These are phyloP conservation scores for Camelina sativa DNA, from an alignment of 345 rosid species.

Conservation along the genomic window DNA sequence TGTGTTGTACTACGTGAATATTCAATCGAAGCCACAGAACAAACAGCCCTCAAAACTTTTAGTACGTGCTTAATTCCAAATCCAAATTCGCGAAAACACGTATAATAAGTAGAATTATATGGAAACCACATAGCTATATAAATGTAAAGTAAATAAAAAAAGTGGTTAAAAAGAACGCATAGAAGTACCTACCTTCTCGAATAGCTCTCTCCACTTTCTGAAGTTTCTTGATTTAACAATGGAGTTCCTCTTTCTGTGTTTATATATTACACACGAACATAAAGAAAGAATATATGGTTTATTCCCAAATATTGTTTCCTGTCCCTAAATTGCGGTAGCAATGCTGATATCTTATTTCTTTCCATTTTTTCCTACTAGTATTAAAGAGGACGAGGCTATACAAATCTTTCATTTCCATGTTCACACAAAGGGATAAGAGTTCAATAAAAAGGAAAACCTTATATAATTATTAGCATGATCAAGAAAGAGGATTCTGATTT, in stretches of 20 bases:
- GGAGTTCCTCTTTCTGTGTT: conserved; percentile 37
- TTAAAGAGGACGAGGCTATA: conserved; percentile 12
- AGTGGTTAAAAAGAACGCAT: background rate
- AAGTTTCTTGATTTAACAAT: conserved; percentile 43
- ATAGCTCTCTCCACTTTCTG: conserved; percentile 33
- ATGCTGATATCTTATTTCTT: conserved; percentile 16
- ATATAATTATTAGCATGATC: conserved; percentile 20
- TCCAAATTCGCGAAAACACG: background rate
- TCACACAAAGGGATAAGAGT: background rate
- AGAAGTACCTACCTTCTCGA: conserved; percentile 41
- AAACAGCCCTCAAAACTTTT: background rate
- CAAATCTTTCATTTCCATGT: background rate
- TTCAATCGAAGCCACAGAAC: background rate
- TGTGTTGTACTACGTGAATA: background rate
- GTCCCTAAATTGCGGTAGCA: conserved; percentile 24
- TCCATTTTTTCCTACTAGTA: background rate
- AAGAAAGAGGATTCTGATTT: conserved; percentile 2
- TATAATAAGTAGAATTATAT: background rate
- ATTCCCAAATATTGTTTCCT: conserved; percentile 28
- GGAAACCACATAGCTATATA: conserved; percentile 10
- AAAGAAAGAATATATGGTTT: conserved; percentile 12
- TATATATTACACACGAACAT: conserved; percentile 23
- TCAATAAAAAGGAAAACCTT: background rate
- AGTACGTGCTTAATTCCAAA: background rate
- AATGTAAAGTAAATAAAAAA: background rate